Conservation (phyloP, 176 grass and related monocot genomes). For the Stipa capillata region DNA sequence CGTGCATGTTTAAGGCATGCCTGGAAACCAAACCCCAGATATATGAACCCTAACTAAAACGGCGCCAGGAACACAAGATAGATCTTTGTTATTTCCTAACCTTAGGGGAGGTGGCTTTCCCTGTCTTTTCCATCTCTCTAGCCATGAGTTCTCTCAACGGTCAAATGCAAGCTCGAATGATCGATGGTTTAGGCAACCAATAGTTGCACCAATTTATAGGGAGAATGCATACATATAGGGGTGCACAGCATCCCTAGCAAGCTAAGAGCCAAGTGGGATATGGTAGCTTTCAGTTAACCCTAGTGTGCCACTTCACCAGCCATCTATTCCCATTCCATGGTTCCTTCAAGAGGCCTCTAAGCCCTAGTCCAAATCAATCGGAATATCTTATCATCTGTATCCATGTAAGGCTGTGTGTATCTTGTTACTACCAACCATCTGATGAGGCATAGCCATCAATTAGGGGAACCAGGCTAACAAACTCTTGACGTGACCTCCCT, state of each 20-base stretch:
- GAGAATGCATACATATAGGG: background rate
- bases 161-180: conserved; percentile 6
- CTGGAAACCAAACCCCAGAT: background rate
- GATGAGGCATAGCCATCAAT: conserved; percentile 43
- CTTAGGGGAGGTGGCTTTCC: conserved; percentile 51
- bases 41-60: background rate
- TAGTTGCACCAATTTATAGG: conserved; percentile 50
- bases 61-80: background rate
- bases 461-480: conserved; percentile 48
- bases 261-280: background rate
- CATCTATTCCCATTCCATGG: background rate
- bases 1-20: background rate
- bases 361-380: background rate
- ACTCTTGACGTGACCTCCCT: conserved; percentile 24
- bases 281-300: conserved; percentile 25
- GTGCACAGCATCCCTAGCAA: too few species aligned
- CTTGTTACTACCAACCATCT: conserved; percentile 39
- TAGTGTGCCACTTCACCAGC: conserved; percentile 44
- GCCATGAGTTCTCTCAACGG: conserved; percentile 6
- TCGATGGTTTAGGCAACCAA: conserved; percentile 22
- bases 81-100: conserved; percentile 14
- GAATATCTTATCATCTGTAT: background rate
- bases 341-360: conserved; percentile 22
- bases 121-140: conserved; percentile 45
- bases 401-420: background rate